Conservation (phyloP, 2,329 filamentous ascomycete species). For the Fusarium palustre region DNA sequence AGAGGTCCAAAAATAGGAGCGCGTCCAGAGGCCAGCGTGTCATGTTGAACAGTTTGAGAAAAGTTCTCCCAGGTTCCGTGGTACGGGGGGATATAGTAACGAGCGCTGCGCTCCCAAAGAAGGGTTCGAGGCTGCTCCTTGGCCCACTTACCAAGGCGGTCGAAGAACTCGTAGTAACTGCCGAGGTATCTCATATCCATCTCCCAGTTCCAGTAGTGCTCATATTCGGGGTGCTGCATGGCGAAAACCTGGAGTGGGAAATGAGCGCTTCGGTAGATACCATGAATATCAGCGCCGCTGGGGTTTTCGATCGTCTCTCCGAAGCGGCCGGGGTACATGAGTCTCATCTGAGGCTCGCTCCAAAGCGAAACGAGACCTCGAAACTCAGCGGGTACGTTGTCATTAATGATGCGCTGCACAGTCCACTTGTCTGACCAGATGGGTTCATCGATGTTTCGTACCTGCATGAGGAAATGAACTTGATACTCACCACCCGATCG, state of each 20-base stretch:
- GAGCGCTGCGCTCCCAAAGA: constrained; percentile 81
- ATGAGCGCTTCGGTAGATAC: constrained; percentile 75
- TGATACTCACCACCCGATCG: constrained; percentile 84
- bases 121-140: constrained; percentile 74
- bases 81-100: constrained; percentile 79
- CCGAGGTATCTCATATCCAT: constrained; percentile 75
- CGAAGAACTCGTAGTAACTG: constrained; percentile 79
- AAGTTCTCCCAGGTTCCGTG: constrained; percentile 82
- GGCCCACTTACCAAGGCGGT: constrained; percentile 74
- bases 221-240: constrained; percentile 71
- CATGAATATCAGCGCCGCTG: constrained; percentile 69
- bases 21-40: constrained; percentile 64
- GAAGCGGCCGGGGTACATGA: constrained; percentile 79
- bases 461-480: constrained; percentile 86
- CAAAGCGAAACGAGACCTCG: constrained; percentile 83
- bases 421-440: constrained; percentile 84
- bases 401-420: constrained; percentile 76
- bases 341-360: constrained; percentile 85
- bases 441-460: constrained; percentile 80
- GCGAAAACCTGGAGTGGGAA: constrained; percentile 74
- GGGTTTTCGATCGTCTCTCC: constrained; percentile 73
- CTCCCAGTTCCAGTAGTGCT: constrained; percentile 78
- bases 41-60: constrained; percentile 70
- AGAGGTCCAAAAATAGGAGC: constrained; percentile 78
- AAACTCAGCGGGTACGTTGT: constrained; percentile 78